Percentiles rank a stretch among this genome's conserved stretches.
Conservation (phyloP, 2,329 filamentous ascomycete genomes). For the Sporothrix sp. region DNA sequence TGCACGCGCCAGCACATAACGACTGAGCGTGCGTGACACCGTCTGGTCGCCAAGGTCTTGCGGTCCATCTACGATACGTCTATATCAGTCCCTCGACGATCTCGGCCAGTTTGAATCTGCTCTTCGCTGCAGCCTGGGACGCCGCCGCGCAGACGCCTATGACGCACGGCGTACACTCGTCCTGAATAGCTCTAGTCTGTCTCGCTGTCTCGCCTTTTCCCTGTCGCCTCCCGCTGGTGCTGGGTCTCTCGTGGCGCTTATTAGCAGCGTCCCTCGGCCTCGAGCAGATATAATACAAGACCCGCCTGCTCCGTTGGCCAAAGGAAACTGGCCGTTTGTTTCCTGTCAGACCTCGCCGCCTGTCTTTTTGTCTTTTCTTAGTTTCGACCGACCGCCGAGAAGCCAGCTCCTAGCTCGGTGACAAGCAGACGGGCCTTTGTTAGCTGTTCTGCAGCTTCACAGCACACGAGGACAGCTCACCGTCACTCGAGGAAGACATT, state of each 20-base stretch:
- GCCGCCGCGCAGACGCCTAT: background rate
- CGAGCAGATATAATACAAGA: background rate
- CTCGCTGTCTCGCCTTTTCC: background rate
- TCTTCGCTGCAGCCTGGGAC: background rate
- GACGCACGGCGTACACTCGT: background rate
- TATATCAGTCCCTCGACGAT: background rate
- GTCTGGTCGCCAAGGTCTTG: background rate
- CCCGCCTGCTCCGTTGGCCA: background rate
- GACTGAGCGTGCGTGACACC: too few relatives aligned
- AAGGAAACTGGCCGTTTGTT: background rate
- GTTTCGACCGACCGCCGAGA: background rate
- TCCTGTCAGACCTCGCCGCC: background rate
- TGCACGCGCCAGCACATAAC: background rate
- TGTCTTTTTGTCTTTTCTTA: background rate
- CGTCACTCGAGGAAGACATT: conserved; percentile 2
- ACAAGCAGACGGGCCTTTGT: background rate
- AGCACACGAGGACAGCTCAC: background rate
- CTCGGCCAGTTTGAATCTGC: background rate
- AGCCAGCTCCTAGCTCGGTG: too few relatives aligned
- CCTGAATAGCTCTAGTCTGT: background rate
- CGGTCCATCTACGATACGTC: background rate
- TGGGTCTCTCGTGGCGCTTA: conserved; percentile 1
- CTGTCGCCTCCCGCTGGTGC: too few relatives aligned
- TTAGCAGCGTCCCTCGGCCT: background rate
- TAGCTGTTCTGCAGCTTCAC: conserved; percentile 5